A percentile compares a stretch with the other conserved stretches of the same genome.
Conservation (phyloP, 208 protist species). For the Crithidia bombi region DNA sequence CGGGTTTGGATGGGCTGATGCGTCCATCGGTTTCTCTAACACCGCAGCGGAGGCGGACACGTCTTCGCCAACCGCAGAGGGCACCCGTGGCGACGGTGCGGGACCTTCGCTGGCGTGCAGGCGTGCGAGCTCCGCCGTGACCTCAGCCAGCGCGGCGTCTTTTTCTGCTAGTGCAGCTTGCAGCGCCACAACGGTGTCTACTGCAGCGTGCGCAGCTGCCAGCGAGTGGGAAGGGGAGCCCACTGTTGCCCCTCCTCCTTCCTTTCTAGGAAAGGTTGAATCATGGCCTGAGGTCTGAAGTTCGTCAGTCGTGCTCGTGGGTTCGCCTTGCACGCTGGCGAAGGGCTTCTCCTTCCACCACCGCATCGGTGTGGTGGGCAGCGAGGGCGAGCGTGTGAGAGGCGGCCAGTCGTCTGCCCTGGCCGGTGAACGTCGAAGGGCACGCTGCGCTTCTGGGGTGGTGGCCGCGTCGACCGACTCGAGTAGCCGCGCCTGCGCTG, state of each 20-base stretch:
- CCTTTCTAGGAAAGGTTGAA: background rate
- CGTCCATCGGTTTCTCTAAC: no score
- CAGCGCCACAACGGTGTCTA: slow-evolving; percentile 11
- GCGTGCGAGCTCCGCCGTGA: background rate
- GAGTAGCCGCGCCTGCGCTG: background rate
- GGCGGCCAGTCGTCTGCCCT: background rate
- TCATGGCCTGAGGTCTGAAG: no score
- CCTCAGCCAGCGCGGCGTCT: slow-evolving; percentile 26
- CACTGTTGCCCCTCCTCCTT: background rate
- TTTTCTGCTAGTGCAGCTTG: slow-evolving; percentile 20
- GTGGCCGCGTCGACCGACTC: background rate
- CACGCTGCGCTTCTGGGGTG: slow-evolving; percentile 7
- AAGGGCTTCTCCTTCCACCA: slow-evolving; percentile 28
- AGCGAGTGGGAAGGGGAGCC: background rate
- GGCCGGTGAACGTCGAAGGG: background rate
- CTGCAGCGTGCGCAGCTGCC: slow-evolving; percentile 22
- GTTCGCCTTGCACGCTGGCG: no score
- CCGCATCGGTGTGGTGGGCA: slow-evolving; percentile 26
- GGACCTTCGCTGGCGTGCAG: background rate
- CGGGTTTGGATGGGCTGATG: background rate
- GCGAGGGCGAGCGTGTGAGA: slow-evolving; percentile 20
- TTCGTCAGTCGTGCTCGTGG: no score
- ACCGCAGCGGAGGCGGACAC: no score
- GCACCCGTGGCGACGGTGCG: background rate
- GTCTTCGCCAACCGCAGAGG: no score